These are phyloP conservation scores for Biscogniauxia marginata DNA, from an alignment of 2,329 filamentous ascomycete species.

Conservation along the genomic window DNA sequence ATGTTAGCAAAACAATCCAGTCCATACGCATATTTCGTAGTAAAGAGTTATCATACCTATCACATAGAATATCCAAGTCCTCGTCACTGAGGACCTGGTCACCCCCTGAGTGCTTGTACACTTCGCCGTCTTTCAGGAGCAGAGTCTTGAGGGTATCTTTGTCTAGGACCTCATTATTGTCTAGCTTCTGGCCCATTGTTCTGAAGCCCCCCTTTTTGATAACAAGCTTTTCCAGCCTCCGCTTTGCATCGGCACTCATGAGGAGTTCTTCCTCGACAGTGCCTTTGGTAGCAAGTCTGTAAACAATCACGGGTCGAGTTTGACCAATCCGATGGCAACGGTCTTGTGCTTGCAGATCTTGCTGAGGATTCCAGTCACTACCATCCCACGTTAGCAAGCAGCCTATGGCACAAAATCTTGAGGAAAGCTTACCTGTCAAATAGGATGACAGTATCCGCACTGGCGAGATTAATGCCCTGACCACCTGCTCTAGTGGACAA, in stretches of 20 bases:
- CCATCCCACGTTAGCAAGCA: constrained; percentile 11
- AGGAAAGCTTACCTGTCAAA: constrained; percentile 62
- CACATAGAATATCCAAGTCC: constrained; percentile 76
- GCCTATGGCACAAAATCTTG: no score
- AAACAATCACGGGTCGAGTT: constrained; percentile 86
- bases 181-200: constrained; percentile 63
- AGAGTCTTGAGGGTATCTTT: constrained; percentile 61
- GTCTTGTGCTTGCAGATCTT: constrained; percentile 95
- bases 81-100: constrained; percentile 69
- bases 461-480: constrained; percentile 90
- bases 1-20: constrained; percentile 9
- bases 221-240: constrained; percentile 87
- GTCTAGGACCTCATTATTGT: constrained; percentile 52
- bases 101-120: constrained; percentile 57
- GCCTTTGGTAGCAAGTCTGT: constrained; percentile 86
- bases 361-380: constrained; percentile 89
- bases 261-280: constrained; percentile 90
- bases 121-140: constrained; percentile 69
- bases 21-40: neutral
- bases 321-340: constrained; percentile 94
- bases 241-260: constrained; percentile 85
- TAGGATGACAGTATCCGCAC: constrained; percentile 87
- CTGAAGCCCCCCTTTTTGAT: constrained; percentile 90
- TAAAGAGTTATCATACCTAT: constrained; percentile 48
- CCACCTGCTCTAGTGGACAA: constrained; percentile 89